A percentile compares a stretch with the other conserved stretches of the same genome.
Evolutionary conservation across 2,329 filamentous ascomycete species (phyloP).

Genomic region (Tympanopsis confertula): DNA sequence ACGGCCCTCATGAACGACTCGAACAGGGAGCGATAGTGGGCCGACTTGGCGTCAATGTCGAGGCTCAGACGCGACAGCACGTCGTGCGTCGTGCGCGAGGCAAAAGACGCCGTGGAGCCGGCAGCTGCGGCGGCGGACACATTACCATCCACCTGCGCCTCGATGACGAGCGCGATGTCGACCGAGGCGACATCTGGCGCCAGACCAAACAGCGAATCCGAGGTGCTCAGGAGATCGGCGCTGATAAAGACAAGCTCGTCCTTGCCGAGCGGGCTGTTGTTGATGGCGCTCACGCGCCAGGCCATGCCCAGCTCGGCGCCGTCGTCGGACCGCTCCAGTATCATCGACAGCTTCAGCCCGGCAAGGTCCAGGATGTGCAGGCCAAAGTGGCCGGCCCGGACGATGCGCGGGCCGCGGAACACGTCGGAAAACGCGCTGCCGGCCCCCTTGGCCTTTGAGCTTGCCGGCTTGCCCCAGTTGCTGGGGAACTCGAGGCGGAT

Average conservation of each 20-base stretch:
- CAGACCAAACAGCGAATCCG: conserved; percentile 74
- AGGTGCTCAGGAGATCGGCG: conserved; percentile 62
- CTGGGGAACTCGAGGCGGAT: conserved; percentile 55
- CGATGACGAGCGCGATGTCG: conserved; percentile 58
- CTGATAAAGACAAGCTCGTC: conserved; percentile 80
- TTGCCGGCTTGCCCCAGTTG: conserved; percentile 22
- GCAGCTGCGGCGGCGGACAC: conserved; percentile 5
- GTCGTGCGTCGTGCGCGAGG: conserved; percentile 5
- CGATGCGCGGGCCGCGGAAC: conserved; percentile 33
- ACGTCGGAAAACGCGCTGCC: conserved; percentile 29
- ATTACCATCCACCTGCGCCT: conserved; percentile 8
- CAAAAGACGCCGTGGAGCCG: conserved; percentile 9
- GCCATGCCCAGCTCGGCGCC: conserved; percentile 26
- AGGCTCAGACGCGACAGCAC: conserved; percentile 2
- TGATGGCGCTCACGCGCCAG: conserved; percentile 71
- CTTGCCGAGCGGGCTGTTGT: conserved; percentile 68
- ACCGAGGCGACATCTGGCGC: conserved; percentile 62
- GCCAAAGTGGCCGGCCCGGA: conserved; percentile 29
- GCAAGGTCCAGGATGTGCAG: conserved; percentile 39
- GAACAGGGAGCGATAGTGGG: conserved; percentile 27
- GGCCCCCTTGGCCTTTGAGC: conserved; percentile 14
- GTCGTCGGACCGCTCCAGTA: conserved; percentile 42
- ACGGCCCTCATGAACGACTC: conserved; percentile 33
- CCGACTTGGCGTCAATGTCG: conserved; percentile 4
- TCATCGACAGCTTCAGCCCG: conserved; percentile 52